Evolutionary conservation across 208 protist genomes (phyloP).

Genomic region (Trichomonas tenax): DNA sequence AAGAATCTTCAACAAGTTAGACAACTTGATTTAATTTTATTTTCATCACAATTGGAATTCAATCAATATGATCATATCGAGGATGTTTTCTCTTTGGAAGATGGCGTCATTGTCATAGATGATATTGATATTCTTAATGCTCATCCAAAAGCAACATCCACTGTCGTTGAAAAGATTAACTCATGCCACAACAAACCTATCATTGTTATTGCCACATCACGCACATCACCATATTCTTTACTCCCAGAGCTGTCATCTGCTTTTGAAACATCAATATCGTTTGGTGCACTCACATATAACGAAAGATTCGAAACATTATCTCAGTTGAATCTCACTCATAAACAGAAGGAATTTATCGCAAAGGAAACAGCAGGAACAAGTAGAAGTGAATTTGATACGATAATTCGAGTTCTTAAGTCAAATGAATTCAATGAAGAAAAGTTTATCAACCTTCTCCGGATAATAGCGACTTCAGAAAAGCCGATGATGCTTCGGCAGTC

Average conservation of each 20-base stretch:
- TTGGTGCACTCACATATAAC: background rate
- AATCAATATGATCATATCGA: background rate
- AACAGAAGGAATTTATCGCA: background rate
- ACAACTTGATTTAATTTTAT: background rate
- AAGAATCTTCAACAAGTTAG: background rate
- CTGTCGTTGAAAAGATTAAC: background rate
- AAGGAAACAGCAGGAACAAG: background rate
- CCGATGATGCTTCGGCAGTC: background rate
- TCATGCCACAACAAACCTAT: background rate
- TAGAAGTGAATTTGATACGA: background rate
- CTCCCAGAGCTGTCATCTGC: background rate
- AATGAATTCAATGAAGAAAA: background rate
- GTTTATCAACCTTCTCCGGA: background rate
- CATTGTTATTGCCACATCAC: background rate
- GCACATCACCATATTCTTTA: background rate
- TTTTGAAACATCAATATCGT: background rate
- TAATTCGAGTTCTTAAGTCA: background rate
- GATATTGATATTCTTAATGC: background rate
- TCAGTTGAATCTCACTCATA: background rate
- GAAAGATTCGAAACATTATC: background rate
- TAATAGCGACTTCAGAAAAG: background rate
- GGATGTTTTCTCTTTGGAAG: background rate
- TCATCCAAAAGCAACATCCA: background rate
- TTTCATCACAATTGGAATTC: background rate
- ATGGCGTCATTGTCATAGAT: background rate